Conservation (phyloP, 2,329 filamentous ascomycete genomes). For the Cryoendolithus antarcticus region DNA sequence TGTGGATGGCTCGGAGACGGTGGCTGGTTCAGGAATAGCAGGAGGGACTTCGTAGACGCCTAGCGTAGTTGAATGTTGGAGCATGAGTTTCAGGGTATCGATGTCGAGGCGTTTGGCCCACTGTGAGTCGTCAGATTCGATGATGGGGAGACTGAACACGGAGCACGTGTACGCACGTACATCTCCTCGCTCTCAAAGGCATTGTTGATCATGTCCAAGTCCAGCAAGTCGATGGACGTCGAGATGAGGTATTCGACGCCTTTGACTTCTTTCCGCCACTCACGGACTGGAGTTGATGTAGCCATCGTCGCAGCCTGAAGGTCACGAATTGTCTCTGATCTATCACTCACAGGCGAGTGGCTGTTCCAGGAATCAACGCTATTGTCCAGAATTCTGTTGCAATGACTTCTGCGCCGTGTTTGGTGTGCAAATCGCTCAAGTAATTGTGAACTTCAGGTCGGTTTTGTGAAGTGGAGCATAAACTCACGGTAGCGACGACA, state of each 20-base stretch:
- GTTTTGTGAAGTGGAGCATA: no score
- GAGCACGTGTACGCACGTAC: slow-evolving; percentile 3
- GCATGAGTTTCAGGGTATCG: slow-evolving; percentile 10
- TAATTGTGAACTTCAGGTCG: no score
- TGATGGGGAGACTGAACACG: no score
- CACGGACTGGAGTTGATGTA: not conserved
- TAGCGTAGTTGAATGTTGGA: slow-evolving; percentile 16
- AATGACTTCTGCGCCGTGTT: no score
- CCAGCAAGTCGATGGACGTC: slow-evolving; percentile 9
- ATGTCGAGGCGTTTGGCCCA: slow-evolving; percentile 17
- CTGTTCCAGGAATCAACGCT: no score
- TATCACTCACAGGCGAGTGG: no score
- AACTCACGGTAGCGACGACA: no score
- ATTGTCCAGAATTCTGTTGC: no score
- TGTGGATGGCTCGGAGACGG: slow-evolving; percentile 9
- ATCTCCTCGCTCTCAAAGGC: slow-evolving; percentile 18
- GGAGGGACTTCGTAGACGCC: slow-evolving; percentile 15
- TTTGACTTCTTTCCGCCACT: slow-evolving; percentile 1
- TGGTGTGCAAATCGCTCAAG: no score
- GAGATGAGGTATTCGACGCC: slow-evolving; percentile 10
- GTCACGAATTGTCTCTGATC: no score
- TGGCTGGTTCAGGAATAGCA: not conserved
- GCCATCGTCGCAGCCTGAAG: not conserved
- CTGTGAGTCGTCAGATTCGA: no score
- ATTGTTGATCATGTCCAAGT: slow-evolving; percentile 15